Evolutionary conservation across 2,329 filamentous ascomycete species (phyloP), one percentile per base, ranked within the genome.

Genomic region (Exophiala sp.): DNA sequence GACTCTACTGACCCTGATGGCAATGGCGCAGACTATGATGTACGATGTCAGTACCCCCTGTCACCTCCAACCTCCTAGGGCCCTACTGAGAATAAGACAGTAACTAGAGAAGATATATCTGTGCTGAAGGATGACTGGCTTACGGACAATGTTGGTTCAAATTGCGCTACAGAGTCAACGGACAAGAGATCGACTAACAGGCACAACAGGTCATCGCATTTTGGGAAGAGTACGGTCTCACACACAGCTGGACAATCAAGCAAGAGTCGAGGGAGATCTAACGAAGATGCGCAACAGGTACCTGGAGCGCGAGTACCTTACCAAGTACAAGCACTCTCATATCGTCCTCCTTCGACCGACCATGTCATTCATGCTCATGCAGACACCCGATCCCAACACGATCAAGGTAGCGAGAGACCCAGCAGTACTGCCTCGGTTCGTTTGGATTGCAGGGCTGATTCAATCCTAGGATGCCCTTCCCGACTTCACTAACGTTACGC

Each of bases 51-150:
- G 76, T 72, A 60, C 54, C 58, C 43, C 34, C 16, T 27, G 29
- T 3, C 24, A 14, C 45, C 22, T n/a, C 18, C 14, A 16, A 18
- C 32, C 18, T 22, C 38, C 27, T 14, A 11, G n/a, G 38, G 24
- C 38, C 48, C 34, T 30, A 32, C 51, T 57, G 46, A 56, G 45
- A 34, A 13, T 19, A n/a, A 46, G 11, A 32, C 64, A 90, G 88
- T 97, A 60, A 95, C 87, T 43, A 81, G 83, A 65, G 88, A 93
- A 66, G 93, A 98, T 68, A 80, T 97, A 60, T 86, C 90, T 66
- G 84, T 85, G 13, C 79, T 98, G 51, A 88, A 86, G 70, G 77
- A 86, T 68, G 93, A 96, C 74, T 98, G 93, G 93, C 76, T 98
- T 45, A 96, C 91, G 37, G 93, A 98, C 68, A 96, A 95, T 73